Evolutionary conservation across 1,139 yeast species (phyloP), one percentile per base, ranked within the genome.

Genomic region (Debaryomyces subglobosus): DNA sequence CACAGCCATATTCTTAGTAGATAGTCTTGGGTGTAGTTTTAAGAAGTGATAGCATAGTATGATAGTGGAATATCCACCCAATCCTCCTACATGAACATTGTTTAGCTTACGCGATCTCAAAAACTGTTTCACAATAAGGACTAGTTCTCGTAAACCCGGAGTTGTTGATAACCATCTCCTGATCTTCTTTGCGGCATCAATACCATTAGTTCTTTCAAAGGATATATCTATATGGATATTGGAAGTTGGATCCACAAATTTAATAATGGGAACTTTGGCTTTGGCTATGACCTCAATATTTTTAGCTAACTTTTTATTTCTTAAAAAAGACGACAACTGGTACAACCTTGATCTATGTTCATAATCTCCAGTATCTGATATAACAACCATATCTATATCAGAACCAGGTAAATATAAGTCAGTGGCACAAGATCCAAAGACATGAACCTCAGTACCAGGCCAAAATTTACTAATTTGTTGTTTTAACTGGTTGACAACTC

Each of bases 341-440:
- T 87, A 91, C 43, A 95, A 70, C 42, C 84, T 76, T 20, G 84
- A 79, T 58, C 90, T 78, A 50, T 79, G 81, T 54, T 85, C 95
- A 62, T 86, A 85, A 56, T 80, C 79, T 3, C 88, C 86, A 3
- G 75, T 65, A 15, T 75, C 71, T 9, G 96, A 87, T 7, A 86
- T 74, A 24, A 95, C 81, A 39, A 92, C 98, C 85, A 95, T 85
- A 68, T 95, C 99, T 32, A 95, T 91, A 73, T 95, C 99, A 0
- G 97, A 90, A 0, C 97, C 97, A 0, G 99, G 99, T 21, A 95
- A 72, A 60, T 92, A 94, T 53, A 95, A 71, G 63, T 92, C 97
- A 0, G 99, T 92, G 0, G 99, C 98, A 65, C 84, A 89, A 0
- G 98, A 91, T 0, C 99, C 99, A 72, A 95, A 94, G 13, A 92